phyloP scores from a whole-genome alignment of 768 basidiomycete species.

The Galerina marginata region DNA sequence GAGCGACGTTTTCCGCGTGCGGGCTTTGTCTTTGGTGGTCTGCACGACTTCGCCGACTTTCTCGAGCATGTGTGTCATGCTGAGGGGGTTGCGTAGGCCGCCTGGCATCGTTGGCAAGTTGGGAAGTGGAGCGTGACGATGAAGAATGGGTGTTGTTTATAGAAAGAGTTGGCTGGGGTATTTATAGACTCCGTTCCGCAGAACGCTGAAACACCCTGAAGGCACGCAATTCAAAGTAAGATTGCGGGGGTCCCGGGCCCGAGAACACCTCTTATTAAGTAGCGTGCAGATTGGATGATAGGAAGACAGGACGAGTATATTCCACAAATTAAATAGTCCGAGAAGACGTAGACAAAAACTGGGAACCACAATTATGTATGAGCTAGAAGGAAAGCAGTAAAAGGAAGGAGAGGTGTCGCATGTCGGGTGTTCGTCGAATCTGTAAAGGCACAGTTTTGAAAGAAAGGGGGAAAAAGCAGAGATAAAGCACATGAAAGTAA shows the following conservation, averaged over 20 bases:
- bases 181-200: no score
- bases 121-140: slow-evolving; percentile 2
- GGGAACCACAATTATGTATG: not conserved
- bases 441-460: no score
- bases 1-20: slow-evolving; percentile 33
- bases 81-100: slow-evolving; percentile 36
- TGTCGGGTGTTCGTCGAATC: no score
- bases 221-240: no score
- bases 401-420: no score
- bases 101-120: slow-evolving; percentile 26
- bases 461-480: no score
- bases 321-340: not conserved
- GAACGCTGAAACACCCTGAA: no score
- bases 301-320: not conserved
- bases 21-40: slow-evolving; percentile 37
- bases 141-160: slow-evolving; percentile 10
- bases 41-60: slow-evolving; percentile 25
- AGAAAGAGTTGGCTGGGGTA: not conserved
- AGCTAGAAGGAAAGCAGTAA: not conserved
- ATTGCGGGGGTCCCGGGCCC: no score
- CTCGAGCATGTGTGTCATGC: slow-evolving; percentile 40
- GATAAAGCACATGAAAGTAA: not conserved
- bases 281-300: not conserved
- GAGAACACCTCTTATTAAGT: no score
- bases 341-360: not conserved